These are phyloP conservation scores for Pezicula radicicola DNA, from an alignment of 2,329 filamentous ascomycete genomes.

Conservation along the genomic window DNA sequence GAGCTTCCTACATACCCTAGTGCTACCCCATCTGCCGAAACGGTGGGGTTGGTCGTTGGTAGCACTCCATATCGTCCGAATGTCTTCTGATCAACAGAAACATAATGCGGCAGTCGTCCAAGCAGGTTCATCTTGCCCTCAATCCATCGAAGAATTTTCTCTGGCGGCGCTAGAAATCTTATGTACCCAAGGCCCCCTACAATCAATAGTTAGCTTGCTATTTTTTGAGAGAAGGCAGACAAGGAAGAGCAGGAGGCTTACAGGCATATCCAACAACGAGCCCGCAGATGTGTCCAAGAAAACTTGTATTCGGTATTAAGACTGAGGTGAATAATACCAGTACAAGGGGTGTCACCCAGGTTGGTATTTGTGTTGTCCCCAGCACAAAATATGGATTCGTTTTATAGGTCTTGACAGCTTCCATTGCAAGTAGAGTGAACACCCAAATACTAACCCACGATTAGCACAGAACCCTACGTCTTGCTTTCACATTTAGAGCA, in stretches of 20 bases:
- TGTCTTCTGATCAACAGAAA: constrained; percentile 93
- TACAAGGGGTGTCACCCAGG: constrained; percentile 85
- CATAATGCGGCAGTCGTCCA: constrained; percentile 82
- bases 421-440: constrained; percentile 80
- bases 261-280: constrained; percentile 83
- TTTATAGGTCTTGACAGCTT: constrained; percentile 82
- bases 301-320: constrained; percentile 75
- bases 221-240: neutral
- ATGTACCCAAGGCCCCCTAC: constrained; percentile 83
- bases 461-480: constrained; percentile 15
- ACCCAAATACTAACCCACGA: constrained; percentile 72
- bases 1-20: constrained; percentile 62
- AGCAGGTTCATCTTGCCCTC: constrained; percentile 86
- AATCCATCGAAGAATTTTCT: constrained; percentile 82
- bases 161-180: constrained; percentile 84
- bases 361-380: constrained; percentile 69
- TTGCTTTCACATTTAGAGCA: constrained; percentile 15
- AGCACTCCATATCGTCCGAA: constrained; percentile 90
- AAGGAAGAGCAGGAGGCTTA: constrained; percentile 39
- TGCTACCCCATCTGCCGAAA: constrained; percentile 37
- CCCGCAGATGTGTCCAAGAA: constrained; percentile 83
- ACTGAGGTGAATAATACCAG: constrained; percentile 72
- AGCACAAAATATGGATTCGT: constrained; percentile 74
- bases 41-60: constrained; percentile 49
- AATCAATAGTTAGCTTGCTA: constrained; percentile 18